Evolutionary conservation across 176 grass and related monocot species (phyloP), one percentile per base, ranked within the genome.

Genomic region (Phoenix dactylifera): DNA sequence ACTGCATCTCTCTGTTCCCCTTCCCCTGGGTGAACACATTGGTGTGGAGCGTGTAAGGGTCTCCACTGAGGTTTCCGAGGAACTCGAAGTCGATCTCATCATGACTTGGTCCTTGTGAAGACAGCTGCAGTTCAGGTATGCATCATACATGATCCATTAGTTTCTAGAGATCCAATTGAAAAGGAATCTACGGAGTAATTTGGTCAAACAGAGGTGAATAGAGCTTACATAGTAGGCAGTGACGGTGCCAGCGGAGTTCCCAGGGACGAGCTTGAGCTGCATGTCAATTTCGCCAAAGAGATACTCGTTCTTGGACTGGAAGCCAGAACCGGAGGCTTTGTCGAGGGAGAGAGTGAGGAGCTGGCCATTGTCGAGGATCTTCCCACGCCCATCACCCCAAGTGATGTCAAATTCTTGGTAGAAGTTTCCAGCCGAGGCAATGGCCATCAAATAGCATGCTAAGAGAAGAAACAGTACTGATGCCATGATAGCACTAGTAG

Each of bases 41-140:
- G 20, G 85, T 95, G 85, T 95, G 89, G 20, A 95, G 56, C 0
- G 89, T 95, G 89, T 85, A 95, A 0, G 85, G 85, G 19, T 85
- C 72, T 7, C 89, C 89, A n/a, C 51, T 82, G 1, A 82, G 77
- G 54, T 95, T 95, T 4, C 89, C 89, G 2, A 95, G 65, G 70
- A 95, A 95, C 89, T 95, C 89, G 52, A 77, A 95, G 82, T 89
- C 85, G 52, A 95, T 95, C 75, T 95, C 89, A 44, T 95, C 85
- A 54, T 95, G 89, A 1, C 77, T 82, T 28, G 61, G 19, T 0
- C 89, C 89, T 68, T 88, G 89, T 3, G 85, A 95, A 4, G 89
- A 85, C 7, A 89, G 52, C 87, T 90, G 82, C 44, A 59, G 61
- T 30, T 32, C 6, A 32, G 30, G 30, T 6, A 32, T 32, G 0